A percentile compares a stretch with the other conserved stretches of the same genome.
Evolutionary conservation across 1,284 basidiomycete genomes (phyloP).

Genomic region (Anthracocystis walkeri): DNA sequence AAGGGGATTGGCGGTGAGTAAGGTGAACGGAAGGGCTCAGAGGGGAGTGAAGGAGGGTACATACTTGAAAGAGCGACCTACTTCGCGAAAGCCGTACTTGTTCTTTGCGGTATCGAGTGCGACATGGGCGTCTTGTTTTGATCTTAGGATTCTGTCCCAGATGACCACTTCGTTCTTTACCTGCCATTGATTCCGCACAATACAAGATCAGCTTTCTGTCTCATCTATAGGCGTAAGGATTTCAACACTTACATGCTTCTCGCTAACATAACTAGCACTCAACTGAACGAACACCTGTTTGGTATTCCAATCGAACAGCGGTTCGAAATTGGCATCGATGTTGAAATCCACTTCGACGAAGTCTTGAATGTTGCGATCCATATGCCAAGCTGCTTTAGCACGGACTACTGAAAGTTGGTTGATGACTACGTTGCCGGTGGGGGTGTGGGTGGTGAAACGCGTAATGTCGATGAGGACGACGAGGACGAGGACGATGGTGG

Average conservation of each 20-base stretch:
- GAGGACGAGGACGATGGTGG: constrained; percentile 75
- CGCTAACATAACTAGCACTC: constrained; percentile 51
- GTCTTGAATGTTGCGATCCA: constrained; percentile 60
- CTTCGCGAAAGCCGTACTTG: constrained; percentile 85
- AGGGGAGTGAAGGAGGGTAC: no score
- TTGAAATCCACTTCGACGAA: constrained; percentile 54
- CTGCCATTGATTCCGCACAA: no score
- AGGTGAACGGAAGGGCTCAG: neutral
- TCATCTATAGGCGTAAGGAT: no score
- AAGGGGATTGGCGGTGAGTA: neutral
- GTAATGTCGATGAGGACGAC: constrained; percentile 69
- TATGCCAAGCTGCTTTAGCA: constrained; percentile 50
- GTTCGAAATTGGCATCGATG: constrained; percentile 76
- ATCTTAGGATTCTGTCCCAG: constrained; percentile 88
- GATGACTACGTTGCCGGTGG: constrained; percentile 75
- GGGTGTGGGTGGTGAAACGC: constrained; percentile 39
- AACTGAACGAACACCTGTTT: constrained; percentile 83
- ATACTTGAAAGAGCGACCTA: constrained; percentile 82
- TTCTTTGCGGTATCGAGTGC: constrained; percentile 77
- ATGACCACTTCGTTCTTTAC: constrained; percentile 81
- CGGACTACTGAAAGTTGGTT: constrained; percentile 74
- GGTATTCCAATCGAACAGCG: constrained; percentile 92
- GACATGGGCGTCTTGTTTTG: constrained; percentile 80
- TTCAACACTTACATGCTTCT: constrained; percentile 53
- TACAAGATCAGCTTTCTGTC: no score